Conservation (phyloP, 495 filamentous ascomycete species). For the Neurospora pannonica region DNA sequence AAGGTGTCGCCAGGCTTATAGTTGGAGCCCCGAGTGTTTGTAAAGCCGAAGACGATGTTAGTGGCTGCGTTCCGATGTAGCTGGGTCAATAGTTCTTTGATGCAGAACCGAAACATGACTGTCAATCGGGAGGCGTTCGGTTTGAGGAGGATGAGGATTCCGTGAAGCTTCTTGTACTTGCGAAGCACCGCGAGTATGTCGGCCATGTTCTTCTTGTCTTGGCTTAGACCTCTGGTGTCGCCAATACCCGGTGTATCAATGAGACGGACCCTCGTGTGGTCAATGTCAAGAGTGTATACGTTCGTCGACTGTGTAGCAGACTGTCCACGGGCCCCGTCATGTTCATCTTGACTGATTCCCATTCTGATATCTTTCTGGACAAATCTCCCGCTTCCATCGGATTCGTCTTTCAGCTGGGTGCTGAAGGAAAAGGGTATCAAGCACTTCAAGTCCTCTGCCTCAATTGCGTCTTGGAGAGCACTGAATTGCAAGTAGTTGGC, state of each 20-base stretch:
- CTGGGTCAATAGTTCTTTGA: conserved; percentile 35
- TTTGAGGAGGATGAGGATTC: conserved; percentile 41
- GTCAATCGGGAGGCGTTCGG: conserved; percentile 29
- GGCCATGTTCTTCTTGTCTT: conserved; percentile 35
- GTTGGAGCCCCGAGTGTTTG: conserved; percentile 33
- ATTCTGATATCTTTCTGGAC: conserved; percentile 17
- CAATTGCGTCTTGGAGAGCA: conserved; percentile 24
- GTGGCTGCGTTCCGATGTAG: conserved; percentile 16
- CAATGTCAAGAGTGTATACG: conserved; percentile 24
- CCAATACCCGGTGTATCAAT: conserved; percentile 40
- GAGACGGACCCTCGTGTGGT: conserved; percentile 20
- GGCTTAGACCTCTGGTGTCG: conserved; percentile 26
- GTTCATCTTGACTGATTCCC: conserved; percentile 20
- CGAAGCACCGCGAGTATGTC: conserved; percentile 26
- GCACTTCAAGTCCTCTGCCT: conserved; percentile 14
- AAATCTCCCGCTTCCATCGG: conserved; percentile 6
- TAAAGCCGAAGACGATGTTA: conserved; percentile 40
- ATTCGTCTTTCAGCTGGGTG: conserved; percentile 18
- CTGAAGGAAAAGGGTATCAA: conserved; percentile 33
- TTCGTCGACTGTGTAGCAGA: conserved; percentile 32
- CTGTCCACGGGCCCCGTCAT: conserved; percentile 24
- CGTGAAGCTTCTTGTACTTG: conserved; percentile 29
- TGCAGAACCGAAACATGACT: conserved; percentile 29
- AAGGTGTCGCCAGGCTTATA: conserved; percentile 35
- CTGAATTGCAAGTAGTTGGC: conserved; percentile 33